Evolutionary conservation across 2,329 filamentous ascomycete species (phyloP).

Genomic region (Xylariomycetidae sp.): DNA sequence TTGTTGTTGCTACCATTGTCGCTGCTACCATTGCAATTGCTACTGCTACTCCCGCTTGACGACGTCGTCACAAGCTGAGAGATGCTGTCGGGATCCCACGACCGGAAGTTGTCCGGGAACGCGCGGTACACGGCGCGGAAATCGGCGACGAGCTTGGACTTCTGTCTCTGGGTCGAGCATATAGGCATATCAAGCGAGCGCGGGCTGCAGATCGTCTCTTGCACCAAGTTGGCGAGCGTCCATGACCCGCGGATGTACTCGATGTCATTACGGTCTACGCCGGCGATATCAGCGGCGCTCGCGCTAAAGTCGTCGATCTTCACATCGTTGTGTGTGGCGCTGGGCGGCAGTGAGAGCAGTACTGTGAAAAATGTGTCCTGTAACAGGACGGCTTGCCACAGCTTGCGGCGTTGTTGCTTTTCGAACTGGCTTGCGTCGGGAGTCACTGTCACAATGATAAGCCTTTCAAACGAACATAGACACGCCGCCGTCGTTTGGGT

Average conservation of each 20-base stretch:
- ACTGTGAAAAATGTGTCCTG: conserved; percentile 81
- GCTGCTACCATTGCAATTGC: too few species aligned
- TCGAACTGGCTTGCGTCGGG: conserved; percentile 65
- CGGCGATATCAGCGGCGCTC: conserved; percentile 52
- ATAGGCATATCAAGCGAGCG: conserved; percentile 70
- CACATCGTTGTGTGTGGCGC: conserved; percentile 75
- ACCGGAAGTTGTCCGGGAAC: conserved; percentile 67
- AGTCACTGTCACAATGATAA: conserved; percentile 39
- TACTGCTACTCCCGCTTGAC: too few species aligned
- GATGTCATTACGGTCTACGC: conserved; percentile 60
- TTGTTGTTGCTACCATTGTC: too few species aligned
- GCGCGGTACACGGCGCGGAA: conserved; percentile 69
- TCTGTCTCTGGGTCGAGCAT: conserved; percentile 62
- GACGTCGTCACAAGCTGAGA: conserved; percentile 47
- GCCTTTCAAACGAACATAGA: conserved; percentile 6
- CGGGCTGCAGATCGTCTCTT: conserved; percentile 71
- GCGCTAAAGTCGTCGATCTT: conserved; percentile 68
- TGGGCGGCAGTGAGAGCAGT: conserved; percentile 70
- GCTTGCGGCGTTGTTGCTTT: conserved; percentile 72
- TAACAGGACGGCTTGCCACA: conserved; percentile 77
- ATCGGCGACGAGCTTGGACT: conserved; percentile 63
- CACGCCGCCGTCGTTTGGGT: too few species aligned
- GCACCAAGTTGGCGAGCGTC: conserved; percentile 73
- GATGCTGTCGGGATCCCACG: conserved; percentile 59
- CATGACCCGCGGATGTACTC: conserved; percentile 73